A percentile compares a stretch with the other conserved stretches of the same genome.
Conservation (phyloP, 2,329 filamentous ascomycete species). For the Drechslerella coelobrocha region DNA sequence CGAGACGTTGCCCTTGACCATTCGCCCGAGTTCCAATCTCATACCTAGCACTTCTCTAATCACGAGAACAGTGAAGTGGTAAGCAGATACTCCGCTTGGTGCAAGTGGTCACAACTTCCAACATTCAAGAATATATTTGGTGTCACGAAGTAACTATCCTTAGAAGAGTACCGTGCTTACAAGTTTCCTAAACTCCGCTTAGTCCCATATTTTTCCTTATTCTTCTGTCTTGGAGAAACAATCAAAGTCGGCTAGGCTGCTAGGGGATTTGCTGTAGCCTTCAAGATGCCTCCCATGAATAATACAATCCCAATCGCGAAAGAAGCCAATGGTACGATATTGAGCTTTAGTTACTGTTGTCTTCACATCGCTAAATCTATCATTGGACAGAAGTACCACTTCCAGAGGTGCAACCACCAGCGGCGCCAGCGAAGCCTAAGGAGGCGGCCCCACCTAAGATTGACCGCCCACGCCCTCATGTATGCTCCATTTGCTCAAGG, state of each 20-base stretch:
- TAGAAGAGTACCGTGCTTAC: slow-evolving; percentile 23
- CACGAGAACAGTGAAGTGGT: slow-evolving; percentile 22
- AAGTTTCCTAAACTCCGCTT: background rate
- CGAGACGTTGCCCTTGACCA: background rate
- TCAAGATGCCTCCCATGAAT: slow-evolving; percentile 49
- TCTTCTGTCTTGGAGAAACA: slow-evolving; percentile 33
- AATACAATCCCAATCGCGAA: slow-evolving; percentile 37
- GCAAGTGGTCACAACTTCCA: background rate
- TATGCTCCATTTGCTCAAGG: slow-evolving; percentile 87
- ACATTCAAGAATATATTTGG: background rate
- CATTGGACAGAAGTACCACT: slow-evolving; percentile 33
- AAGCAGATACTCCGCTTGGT: slow-evolving; percentile 27
- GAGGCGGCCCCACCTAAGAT: slow-evolving; percentile 77
- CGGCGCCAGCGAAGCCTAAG: slow-evolving; percentile 35
- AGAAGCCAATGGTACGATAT: slow-evolving; percentile 46
- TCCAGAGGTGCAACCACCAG: slow-evolving; percentile 23
- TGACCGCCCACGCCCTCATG: slow-evolving; percentile 94
- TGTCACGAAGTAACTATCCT: background rate
- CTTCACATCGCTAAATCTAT: slow-evolving; percentile 32
- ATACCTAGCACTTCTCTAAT: slow-evolving; percentile 8
- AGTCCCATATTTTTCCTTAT: slow-evolving; percentile 5
- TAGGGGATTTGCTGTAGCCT: slow-evolving; percentile 49
- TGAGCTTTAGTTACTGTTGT: slow-evolving; percentile 10
- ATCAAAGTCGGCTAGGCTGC: slow-evolving; percentile 46
- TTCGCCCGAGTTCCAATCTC: background rate